Evolutionary conservation across 768 basidiomycete species (phyloP), one percentile per base, ranked within the genome.

Genomic region (Dacryopinax spathularia): DNA sequence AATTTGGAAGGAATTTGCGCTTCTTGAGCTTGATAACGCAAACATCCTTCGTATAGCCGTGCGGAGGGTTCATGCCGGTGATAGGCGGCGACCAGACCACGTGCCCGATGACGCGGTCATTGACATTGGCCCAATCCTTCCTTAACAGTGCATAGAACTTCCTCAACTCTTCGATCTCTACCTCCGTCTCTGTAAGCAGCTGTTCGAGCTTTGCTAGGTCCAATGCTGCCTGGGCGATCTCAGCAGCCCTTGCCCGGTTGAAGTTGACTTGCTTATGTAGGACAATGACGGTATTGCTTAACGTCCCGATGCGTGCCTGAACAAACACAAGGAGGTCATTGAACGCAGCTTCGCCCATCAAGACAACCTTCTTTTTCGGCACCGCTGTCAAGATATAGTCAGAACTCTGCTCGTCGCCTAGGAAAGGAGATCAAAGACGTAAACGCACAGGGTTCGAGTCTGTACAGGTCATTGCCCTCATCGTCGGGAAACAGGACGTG

Each of bases 11-110:
- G 70, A 78, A 77, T 69, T 73, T 77, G 56, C 70, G 37, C 68
- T 76, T 68, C 65, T 78, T 64, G 7, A 78, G 68, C 71, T 75
- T 69, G 66, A 77, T 68, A 39, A 78, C 75, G 64, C 77, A 76
- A 5, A 77, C 61, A 66, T 78, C 78, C 34, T 67, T 33, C 0
- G 74, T 78, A 65, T 76, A 78, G 33, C 65, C 31, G 66, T 76
- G 64, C 65, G 75, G 73, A 62, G 69, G 1, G 33, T 31, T 70
- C 60, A 34, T 37, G 68, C 56, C 69, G 68, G 37, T 66, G 69
- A 78, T 73, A 59, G 73, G 69, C 34, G 77, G 77, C 13, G 77
- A 68, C 75, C 75, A 77, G 65, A 70, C 67, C 64, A 78, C 73
- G 64, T 72, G 67, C 27, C 78, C 77, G 65, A 77, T 75, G 36